Base-by-base conservation (phyloP, 345 rosid genomes). In the Rhizophora apiculata region DNA sequence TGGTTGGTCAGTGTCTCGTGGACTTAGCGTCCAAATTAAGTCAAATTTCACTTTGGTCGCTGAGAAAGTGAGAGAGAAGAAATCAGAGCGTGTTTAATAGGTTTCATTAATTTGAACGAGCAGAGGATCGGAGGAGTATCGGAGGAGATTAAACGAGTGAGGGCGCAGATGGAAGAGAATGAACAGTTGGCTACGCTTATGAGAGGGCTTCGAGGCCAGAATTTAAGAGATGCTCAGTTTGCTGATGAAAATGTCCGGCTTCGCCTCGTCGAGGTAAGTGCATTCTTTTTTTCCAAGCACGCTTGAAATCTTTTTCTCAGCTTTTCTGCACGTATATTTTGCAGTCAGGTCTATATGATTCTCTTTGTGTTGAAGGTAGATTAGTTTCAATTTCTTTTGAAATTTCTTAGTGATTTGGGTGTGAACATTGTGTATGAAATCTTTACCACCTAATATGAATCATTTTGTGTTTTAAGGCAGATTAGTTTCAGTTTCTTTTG, bases 161-260 rank as follows among this genome's bases (percentile, higher is more conserved):
- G 97, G 72, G 97, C 95, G 56, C 95, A 94, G 70, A 91, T 91
- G 97, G 98, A 94, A 82, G 87, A 91, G 78, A 84, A 94, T 72
- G 98, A 94, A 68, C 79, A 89, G 55, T 61, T 94, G 58, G 77
- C 98, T 11, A 88, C 84, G n/a, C 74, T 91, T 2, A 94, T 94
- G 98, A 84, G 81, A 80, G 98, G 98, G 4, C 85, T 94, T 67
- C 87, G 97, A 57, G 98, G 98, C 43, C 98, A 89, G 79, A 94
- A 91, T 72, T 68, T 94, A 73, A 86, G 85, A 69, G 98, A 94
- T 71, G 78, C 85, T 0, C 88, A 84, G 65, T 91, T 94, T 65
- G 97, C 98, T 5, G 98, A 88, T 68, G 82, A 88, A 75, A 87
- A 63, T 72, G 60, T 91, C 67, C 81, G 80, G 79, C 91, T 94